Evolutionary conservation across 257 asterid genomes (phyloP).

Genomic region (Solanum infundibuliforme): DNA sequence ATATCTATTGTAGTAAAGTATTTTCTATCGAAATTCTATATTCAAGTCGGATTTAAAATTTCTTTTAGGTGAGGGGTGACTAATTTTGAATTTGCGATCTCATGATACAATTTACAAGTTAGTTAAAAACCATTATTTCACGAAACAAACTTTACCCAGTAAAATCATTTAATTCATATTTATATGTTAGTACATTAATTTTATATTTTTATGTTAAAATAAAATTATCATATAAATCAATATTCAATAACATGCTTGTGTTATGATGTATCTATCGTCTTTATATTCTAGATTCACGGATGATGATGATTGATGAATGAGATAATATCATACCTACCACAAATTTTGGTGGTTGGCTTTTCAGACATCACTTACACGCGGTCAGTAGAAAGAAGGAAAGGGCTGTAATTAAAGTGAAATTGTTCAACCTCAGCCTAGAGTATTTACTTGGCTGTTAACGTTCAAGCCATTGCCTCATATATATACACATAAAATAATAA

Average conservation of each 20-base stretch:
- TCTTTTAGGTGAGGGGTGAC: neutral
- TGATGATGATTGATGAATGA: too few species aligned
- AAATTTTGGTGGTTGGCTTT: neutral
- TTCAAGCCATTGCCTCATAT: neutral
- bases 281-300: fast-evolving
- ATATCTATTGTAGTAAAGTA: neutral
- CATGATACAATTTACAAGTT: neutral
- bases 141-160: neutral
- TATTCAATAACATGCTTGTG: too few species aligned
- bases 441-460: neutral
- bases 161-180: too few species aligned
- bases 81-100: too few species aligned
- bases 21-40: too few species aligned
- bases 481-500: neutral
- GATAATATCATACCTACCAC: neutral
- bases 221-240: too few species aligned
- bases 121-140: too few species aligned
- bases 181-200: neutral
- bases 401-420: neutral
- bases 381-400: neutral
- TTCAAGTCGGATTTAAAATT: too few species aligned
- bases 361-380: neutral
- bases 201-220: too few species aligned
- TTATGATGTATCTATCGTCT: neutral
- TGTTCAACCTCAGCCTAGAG: neutral